A percentile compares a stretch with the other conserved stretches of the same genome.
Evolutionary conservation across 768 basidiomycete genomes (phyloP).

Genomic region (Mycena alexandri): DNA sequence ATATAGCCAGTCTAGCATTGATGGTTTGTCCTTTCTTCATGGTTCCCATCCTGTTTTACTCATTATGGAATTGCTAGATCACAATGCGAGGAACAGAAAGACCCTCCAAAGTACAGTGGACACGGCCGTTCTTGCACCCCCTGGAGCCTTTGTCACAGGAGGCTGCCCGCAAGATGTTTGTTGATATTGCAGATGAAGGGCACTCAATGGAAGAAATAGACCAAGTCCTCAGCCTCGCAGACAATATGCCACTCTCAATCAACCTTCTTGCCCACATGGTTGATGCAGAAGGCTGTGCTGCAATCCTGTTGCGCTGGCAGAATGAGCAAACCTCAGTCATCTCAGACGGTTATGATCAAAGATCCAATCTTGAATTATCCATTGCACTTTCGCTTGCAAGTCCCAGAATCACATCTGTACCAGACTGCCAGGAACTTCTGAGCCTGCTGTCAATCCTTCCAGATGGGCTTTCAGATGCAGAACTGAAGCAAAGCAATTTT

Average conservation of each 20-base stretch:
- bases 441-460: background rate
- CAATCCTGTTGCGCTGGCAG: too few relatives aligned
- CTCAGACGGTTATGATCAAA: background rate
- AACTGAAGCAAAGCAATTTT: background rate
- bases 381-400: background rate
- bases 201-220: background rate
- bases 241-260: background rate
- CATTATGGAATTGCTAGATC: background rate
- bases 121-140: too few relatives aligned
- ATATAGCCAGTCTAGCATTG: too few relatives aligned
- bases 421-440: background rate
- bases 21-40: too few relatives aligned
- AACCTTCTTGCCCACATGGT: too few relatives aligned
- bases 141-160: too few relatives aligned
- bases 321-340: too few relatives aligned
- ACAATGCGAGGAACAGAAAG: constrained; percentile 1
- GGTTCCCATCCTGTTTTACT: too few relatives aligned
- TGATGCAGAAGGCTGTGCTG: too few relatives aligned
- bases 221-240: background rate
- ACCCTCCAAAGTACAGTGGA: too few relatives aligned
- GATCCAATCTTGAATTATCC: background rate
- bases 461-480: background rate
- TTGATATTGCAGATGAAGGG: background rate
- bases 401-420: background rate
- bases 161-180: too few relatives aligned